Percentiles rank a stretch among this genome's conserved stretches.
Evolutionary conservation across 2,329 filamentous ascomycete genomes (phyloP).

Genomic region (Lecanicillium sp.): DNA sequence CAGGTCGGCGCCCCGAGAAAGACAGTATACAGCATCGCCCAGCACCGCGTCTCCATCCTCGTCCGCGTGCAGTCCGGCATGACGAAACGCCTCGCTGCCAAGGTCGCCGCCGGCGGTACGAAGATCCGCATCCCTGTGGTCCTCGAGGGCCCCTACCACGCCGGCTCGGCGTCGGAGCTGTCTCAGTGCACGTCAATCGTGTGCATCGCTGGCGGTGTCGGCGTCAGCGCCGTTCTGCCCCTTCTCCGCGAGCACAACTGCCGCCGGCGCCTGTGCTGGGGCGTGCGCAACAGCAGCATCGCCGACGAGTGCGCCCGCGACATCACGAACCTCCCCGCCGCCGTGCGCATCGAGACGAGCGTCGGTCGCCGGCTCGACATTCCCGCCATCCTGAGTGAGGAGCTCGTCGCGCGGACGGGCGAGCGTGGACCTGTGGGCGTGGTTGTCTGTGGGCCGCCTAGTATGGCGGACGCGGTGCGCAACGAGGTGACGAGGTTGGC

Average conservation of each 20-base stretch:
- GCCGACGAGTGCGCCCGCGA: conserved; percentile 15
- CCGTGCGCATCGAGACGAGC: conserved; percentile 19
- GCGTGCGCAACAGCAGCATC: conserved; percentile 18
- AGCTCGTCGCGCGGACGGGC: conserved; percentile 15
- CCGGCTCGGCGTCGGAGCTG: conserved; percentile 18
- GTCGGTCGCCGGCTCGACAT: conserved; percentile 21
- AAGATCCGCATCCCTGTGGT: conserved; percentile 19
- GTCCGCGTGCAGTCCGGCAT: conserved; percentile 21
- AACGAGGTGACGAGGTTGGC: conserved; percentile 20
- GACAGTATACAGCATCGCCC: not conserved
- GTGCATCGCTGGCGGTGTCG: conserved; percentile 28
- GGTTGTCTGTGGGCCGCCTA: conserved; percentile 24
- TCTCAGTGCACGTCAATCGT: conserved; percentile 22
- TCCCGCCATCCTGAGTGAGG: conserved; percentile 18
- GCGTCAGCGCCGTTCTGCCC: conserved; percentile 26
- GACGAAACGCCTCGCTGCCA: conserved; percentile 19
- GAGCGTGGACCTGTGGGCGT: conserved; percentile 20
- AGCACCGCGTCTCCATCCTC: conserved; percentile 18
- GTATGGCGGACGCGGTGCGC: conserved; percentile 26
- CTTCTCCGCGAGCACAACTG: conserved; percentile 15
- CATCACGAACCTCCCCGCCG: conserved; percentile 14
- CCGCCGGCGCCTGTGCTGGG: conserved; percentile 23
- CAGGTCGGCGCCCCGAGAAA: not conserved
- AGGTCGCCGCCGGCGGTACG: conserved; percentile 1
- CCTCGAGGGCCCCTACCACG: conserved; percentile 25